phyloP scores from a whole-genome alignment of 2,329 filamentous ascomycete genomes.

The Aspergillus novofumigatus region DNA sequence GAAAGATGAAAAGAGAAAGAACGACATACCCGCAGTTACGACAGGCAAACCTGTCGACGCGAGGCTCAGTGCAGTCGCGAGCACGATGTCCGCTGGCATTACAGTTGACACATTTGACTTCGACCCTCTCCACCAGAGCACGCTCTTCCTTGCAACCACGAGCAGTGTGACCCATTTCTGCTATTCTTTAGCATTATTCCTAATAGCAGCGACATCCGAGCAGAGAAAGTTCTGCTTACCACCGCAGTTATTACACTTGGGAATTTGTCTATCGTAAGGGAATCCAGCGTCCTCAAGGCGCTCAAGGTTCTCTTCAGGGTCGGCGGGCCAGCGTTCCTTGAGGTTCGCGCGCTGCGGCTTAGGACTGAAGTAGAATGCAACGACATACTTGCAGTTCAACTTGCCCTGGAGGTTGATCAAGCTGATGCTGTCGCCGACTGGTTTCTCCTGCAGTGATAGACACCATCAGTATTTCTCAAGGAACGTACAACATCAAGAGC shows the following conservation, averaged over 20 bases:
- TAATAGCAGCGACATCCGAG: neutral
- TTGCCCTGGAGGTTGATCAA: conserved; percentile 53
- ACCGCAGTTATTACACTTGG: conserved; percentile 50
- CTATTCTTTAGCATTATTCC: neutral
- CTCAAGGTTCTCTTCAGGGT: conserved; percentile 47
- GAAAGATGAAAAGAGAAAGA: neutral
- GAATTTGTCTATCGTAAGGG: conserved; percentile 47
- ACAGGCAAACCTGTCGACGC: conserved; percentile 41
- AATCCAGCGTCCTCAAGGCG: conserved; percentile 51
- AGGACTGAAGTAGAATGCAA: conserved; percentile 46
- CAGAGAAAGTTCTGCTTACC: conserved; percentile 27
- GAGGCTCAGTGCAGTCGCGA: conserved; percentile 43
- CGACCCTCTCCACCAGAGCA: conserved; percentile 34
- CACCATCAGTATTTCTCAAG: conserved; percentile 6
- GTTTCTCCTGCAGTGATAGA: conserved; percentile 34
- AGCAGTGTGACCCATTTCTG: conserved; percentile 47
- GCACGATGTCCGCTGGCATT: conserved; percentile 44
- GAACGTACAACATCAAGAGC: neutral
- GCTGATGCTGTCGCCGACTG: conserved; percentile 42
- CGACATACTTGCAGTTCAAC: conserved; percentile 46
- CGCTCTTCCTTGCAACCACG: conserved; percentile 49
- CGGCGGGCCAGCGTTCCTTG: conserved; percentile 46
- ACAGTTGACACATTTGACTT: conserved; percentile 51
- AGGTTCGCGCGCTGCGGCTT: conserved; percentile 47
- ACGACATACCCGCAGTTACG: conserved; percentile 49